Base-by-base conservation (phyloP, 768 basidiomycete genomes). In the Boletus tylopilopsis region DNA sequence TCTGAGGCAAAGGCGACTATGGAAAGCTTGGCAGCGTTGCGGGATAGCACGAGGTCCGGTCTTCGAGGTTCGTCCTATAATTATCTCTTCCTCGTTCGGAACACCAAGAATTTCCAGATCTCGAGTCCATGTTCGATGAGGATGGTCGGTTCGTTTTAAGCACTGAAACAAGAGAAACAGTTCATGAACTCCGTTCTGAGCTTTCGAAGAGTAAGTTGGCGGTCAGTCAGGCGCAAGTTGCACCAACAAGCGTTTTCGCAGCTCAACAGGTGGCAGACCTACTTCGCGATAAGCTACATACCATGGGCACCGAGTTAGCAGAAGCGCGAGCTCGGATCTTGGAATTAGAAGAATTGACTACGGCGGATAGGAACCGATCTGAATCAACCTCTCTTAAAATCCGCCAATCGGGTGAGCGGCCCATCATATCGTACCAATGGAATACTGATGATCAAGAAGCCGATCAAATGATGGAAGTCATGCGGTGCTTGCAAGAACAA, bases 211-310 rank as follows among this genome's bases (percentile, higher is more conserved):
- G 72, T 73, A 57, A 13, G 64, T 56, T 29, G 12, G 22, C 21
- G 5, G 42, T 50, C 33, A 37, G 10, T 32, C 38, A 23, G 21
- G 38, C 27, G 10, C 33, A 7, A 33, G 38, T 27, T 30, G 16
- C 29, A 30, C 42, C 36, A 51, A 53, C 42, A 19, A 32, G 50
- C 19, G n/a, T 49, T 51, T 49, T 49, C 45, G 38, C 32, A 78
- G 76, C 74, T n/a, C 69, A 74, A 48, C 74, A 78, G 61, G 76
- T 78, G 33, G 67, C 71, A 24, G 74, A 77, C 42, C 56, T 78
- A n/a, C 67, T 77, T 6, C 75, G 76, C 13, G 74, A 76, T 42
- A 73, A 74, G 50, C 59, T 78, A 4, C 68, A 74, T 34, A 62
- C 61, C 18, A 68, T 75, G 53, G 71, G 73, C 12, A 59, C 69